Conservation (phyloP, 257 asterid genomes). For the Jacaranda copaia region DNA sequence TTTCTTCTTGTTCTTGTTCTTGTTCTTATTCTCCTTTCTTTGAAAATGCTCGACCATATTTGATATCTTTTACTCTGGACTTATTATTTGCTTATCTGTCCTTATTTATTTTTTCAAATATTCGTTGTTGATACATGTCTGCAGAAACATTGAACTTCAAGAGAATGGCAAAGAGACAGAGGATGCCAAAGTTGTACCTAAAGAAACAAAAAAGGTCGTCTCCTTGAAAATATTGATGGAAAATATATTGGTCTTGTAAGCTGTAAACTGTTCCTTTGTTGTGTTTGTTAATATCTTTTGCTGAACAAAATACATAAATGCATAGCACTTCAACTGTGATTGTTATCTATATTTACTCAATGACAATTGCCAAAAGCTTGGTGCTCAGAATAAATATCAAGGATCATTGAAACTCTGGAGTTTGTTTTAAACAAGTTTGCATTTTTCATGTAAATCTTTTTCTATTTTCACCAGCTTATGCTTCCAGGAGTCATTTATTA, state of each 20-base stretch:
- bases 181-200: slow-evolving; percentile 45
- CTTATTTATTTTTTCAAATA: slow-evolving; percentile 13
- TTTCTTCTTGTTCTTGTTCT: slow-evolving; percentile 11
- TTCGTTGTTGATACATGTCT: slow-evolving; percentile 33
- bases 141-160: slow-evolving; percentile 54
- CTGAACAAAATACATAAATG: background rate
- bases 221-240: slow-evolving; percentile 13
- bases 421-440: slow-evolving; percentile 15
- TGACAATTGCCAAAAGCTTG: slow-evolving; percentile 16
- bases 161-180: slow-evolving; percentile 48
- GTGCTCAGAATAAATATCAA: background rate
- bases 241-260: slow-evolving; percentile 27
- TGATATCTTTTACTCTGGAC: slow-evolving; percentile 15
- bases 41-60: slow-evolving; percentile 18
- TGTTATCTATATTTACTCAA: background rate
- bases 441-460: slow-evolving; percentile 16
- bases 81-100: slow-evolving; percentile 13
- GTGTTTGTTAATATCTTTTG: slow-evolving; percentile 7
- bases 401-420: slow-evolving; percentile 12
- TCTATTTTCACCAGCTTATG: background rate
- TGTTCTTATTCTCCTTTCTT: slow-evolving; percentile 3
- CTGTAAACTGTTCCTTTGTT: slow-evolving; percentile 12
- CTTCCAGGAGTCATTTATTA: slow-evolving; percentile 4
- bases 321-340: slow-evolving; percentile 6
- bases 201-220: slow-evolving; percentile 62